Base-by-base conservation (phyloP, 805 yeast species). In the Yamadazyma endophytica region DNA sequence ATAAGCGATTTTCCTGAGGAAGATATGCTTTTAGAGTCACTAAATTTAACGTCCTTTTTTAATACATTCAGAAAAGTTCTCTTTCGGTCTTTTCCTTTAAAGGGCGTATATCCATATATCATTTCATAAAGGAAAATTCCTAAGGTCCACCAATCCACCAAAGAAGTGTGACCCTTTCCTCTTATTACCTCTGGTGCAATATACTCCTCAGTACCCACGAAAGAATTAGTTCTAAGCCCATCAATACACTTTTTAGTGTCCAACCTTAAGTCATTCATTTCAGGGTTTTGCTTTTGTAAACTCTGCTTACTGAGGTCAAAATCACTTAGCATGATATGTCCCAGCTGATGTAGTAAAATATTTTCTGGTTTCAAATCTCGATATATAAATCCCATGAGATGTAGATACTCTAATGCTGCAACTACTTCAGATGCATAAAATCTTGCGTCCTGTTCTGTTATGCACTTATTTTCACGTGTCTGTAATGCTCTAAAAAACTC, bases 111-210 rank as follows among this genome's bases (percentile, higher is more conserved):
- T 1, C 97, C 97, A 56, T 77, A 89, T 14, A 92, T 62, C 98
- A 92, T 92, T 53, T 92, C 99, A 57, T 78, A 94, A 15, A 88
- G 66, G 47, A 92, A 70, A 13, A 92, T 88, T 3, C 99, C 99
- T 43, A 92, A 64, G 0, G 98, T 92, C 99, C 99, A 92, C 98
- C 98, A 92, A 57, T 92, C 99, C 12, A 92, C 98, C 0, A 97
- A 96, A 6, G 90, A 82, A 1, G 97, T 90, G 49, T 92, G 99
- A 2, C 98, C 98, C 46, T 89, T 85, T 1, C 97, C 97, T 54
- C 92, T 69, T 33, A 92, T 92, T 4, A 92, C 98, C 51, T 92
- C 99, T 0, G 99, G 99, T 0, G 99, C 97, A 49, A 92, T 88
- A 56, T 92, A 92, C 54, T 92, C 99, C 53, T 92, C 99, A 0